Evolutionary conservation across 2,329 filamentous ascomycete genomes (phyloP), one percentile per base, ranked within the genome.

Genomic region (Alternaria arbusti): DNA sequence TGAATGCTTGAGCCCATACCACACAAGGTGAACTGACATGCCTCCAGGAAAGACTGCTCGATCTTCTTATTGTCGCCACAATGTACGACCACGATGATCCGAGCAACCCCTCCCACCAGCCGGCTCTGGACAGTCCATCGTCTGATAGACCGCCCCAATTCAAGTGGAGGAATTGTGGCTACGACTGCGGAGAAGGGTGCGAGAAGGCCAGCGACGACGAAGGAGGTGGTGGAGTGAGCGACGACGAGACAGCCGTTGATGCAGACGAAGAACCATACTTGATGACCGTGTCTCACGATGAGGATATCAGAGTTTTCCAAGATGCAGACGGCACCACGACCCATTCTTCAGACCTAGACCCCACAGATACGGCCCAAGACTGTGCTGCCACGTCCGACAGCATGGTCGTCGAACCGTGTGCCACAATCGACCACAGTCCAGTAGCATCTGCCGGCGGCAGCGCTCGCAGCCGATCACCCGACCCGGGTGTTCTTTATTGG

Each of bases 111-210:
- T 32, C 13, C 4, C 51, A 47, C 6, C 57, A 56, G 22, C 12
- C 28, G 9, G 22, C 26, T 28, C 28, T 51, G 5, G 40, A 45
- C 23, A 54, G 9, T 2, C 25, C 9, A 3, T 54, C 52, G 23
- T 25, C 28, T 7, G 23, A 61, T 7, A 64, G 61, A 45, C 70
- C 70, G 25, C 69, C 71, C 20, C 73, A 74, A 17, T 61, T 70
- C 28, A 74, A 76, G 22, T 56, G 61, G 23, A 66, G 66, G 3
- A 67, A 70, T 10, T 75, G 71, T 43, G 65, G 72, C 8, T 76
- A 70, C 51, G 67, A 65, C 20, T 75, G 72, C 44, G 71, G 70
- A 20, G 69, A 66, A 54, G 71, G 73, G 10, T 71, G 70, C 47
- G 61, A 62, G 11, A 64, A 63, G 26, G 62, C 52, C 26, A 28